Evolutionary conservation across 2,329 filamentous ascomycete species (phyloP), one percentile per base, ranked within the genome.

Genomic region (Plectosphaerella plurivora): DNA sequence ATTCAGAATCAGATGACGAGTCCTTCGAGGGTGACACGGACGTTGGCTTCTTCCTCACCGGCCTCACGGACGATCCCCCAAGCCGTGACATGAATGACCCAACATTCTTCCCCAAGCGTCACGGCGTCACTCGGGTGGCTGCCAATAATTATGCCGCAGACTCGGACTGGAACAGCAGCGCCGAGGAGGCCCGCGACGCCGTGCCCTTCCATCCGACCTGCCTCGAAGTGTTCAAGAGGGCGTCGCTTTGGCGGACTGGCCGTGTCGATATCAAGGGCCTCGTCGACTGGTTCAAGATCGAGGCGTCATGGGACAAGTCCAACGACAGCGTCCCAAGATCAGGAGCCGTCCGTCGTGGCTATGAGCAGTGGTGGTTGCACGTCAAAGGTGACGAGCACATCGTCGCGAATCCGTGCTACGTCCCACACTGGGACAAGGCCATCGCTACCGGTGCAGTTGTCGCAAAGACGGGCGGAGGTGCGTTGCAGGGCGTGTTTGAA

Each of bases 131-230:
- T 15, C 9, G 14, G 6, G n/a, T 14, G 39, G 10, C 20, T 7
- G 44, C 44, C 44, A 8, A 14, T 14, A 15, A 41, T 7, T n/a
- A 41, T 14, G 14, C 4, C 15, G 14, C 7, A 14, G 14, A 41
- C 37, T 8, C 15, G 10, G 6, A 18, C 37, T 12, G 6, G 14
- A n/a, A 46, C 44, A 22, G 18, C 44, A 8, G 10, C 44, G 5
- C 4, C 20, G 9, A 7, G 15, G 44, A 7, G 6, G 20, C 14
- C 18, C 14, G 16, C n/a, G 24, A 9, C 15, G 36, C 18, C 9
- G 42, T 67, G 47, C 62, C 64, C 1, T 66, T 67, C 14, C 65
- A 67, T 8, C 60, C 65, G 0, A 54, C 61, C 0, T 67, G 65
- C 44, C 50, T 67, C 1, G 65, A 67, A 47, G 49, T 67, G 1